Conservation (phyloP, 2,329 filamentous ascomycete species). For the Epichloe sibirici region DNA sequence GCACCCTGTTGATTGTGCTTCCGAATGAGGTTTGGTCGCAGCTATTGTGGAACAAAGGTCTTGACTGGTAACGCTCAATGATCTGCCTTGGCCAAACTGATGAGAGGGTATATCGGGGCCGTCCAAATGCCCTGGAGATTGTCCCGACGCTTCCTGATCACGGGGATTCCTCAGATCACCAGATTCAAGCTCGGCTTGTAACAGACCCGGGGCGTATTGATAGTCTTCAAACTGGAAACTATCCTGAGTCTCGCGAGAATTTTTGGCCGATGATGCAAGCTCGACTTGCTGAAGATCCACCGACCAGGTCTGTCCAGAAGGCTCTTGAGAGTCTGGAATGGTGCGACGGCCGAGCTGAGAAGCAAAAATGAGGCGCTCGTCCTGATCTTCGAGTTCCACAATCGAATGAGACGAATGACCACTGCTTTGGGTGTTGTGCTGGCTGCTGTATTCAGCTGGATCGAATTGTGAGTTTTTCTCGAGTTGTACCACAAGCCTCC, state of each 20-base stretch:
- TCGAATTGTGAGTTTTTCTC: slow-evolving; percentile 20
- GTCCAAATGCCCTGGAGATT: neutral
- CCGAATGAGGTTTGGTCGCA: neutral
- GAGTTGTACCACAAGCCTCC: slow-evolving; percentile 19
- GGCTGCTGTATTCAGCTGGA: slow-evolving; percentile 22
- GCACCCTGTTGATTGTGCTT: neutral
- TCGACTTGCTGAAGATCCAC: slow-evolving; percentile 2
- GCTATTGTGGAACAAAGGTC: neutral
- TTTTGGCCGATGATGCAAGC: neutral
- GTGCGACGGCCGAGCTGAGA: slow-evolving; percentile 23
- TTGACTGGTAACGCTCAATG: neutral
- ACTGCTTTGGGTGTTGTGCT: slow-evolving; percentile 18
- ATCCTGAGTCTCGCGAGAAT: neutral
- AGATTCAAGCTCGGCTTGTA: neutral
- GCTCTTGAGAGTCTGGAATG: slow-evolving; percentile 33
- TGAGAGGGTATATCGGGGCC: slow-evolving; percentile 12
- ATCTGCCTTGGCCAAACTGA: slow-evolving; percentile 11
- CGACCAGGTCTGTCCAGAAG: slow-evolving; percentile 14
- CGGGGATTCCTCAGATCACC: neutral
- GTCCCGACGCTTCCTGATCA: neutral
- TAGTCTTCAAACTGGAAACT: neutral
- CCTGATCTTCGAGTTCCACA: slow-evolving; percentile 23
- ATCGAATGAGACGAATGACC: slow-evolving; percentile 19
- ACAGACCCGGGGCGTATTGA: neutral
- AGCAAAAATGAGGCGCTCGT: slow-evolving; percentile 18